Base-by-base conservation (phyloP, 306 rosid species). In the Dalbergia cultrata region DNA sequence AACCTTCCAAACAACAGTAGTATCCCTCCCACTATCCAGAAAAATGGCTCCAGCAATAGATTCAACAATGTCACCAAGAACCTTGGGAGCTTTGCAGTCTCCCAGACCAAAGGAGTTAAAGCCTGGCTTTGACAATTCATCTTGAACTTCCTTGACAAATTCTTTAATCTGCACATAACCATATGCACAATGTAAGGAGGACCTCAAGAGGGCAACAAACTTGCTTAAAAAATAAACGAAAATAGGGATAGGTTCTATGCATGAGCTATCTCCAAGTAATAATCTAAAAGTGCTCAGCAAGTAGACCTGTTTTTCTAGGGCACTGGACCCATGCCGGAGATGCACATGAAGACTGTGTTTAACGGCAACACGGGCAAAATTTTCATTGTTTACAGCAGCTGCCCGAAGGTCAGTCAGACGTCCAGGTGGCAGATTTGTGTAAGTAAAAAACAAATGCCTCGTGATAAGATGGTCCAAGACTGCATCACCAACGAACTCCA, bases 51-150 rank as follows among this genome's bases (percentile, higher is more conserved):
- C 99, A 13, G 99, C 99, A 72, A 95, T 91, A 77, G 99, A 95
- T 87, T 95, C 99, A 57, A 95, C 90, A 83, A 95, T 95, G 84
- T 93, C 99, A 80, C 99, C 99, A 73, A 93, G 97, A 87, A 95
- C 99, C 89, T 95, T 95, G 61, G 99, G 99, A 83, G 99, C 99
- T 93, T 95, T 95, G 85, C 98, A 95, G 81, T 95, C 99, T 82
- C 99, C 97, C 86, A 95, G 85, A 65, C 99, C 99, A 80, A 95
- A 95, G 56, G 99, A 95, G 89, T 95, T 95, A 85, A 95, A 92
- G 52, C 96, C 99, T 16, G 99, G 98, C 81, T 93, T 90, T 33
- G 78, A 86, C 78, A 89, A 85, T 78, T 95, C 99, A 67, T 83
- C 88, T 81, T 89, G 92, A 82, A 85, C 98, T 86, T 95, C 99